Conservation (phyloP, 2,329 filamentous ascomycete genomes). For the Beauveria brongniartii region DNA sequence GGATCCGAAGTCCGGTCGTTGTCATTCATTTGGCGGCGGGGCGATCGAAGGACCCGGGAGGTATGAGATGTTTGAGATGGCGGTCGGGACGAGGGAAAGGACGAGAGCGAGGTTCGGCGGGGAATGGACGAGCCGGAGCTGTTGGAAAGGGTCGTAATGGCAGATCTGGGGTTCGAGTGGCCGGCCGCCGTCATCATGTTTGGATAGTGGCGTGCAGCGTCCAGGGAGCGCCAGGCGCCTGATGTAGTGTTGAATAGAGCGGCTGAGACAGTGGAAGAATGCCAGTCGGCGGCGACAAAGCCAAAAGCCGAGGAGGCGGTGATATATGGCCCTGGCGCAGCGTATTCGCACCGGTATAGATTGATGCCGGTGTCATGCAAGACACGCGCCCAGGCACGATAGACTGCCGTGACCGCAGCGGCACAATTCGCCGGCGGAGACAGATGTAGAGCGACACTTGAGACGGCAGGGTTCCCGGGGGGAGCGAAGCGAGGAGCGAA, state of each 20-base stretch:
- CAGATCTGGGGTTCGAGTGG: slow-evolving; percentile 31
- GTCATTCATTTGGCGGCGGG: slow-evolving; percentile 43
- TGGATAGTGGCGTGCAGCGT: neutral
- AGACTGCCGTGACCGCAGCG: neutral
- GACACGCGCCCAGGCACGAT: neutral
- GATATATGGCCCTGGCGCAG: neutral
- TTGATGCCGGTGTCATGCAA: neutral
- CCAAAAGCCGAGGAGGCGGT: neutral
- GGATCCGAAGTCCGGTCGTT: slow-evolving; percentile 50
- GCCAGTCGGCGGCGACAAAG: slow-evolving; percentile 1
- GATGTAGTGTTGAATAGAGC: neutral
- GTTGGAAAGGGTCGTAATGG: slow-evolving; percentile 28
- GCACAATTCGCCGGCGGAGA: neutral
- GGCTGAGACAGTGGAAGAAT: neutral
- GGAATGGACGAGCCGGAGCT: slow-evolving; percentile 17
- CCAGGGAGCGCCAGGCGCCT: neutral
- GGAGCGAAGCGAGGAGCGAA: neutral
- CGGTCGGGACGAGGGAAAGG: slow-evolving; percentile 52
- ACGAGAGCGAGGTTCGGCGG: slow-evolving; percentile 52
- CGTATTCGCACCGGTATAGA: neutral
- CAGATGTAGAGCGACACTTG: neutral
- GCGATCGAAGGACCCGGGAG: slow-evolving; percentile 47
- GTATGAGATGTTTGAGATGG: slow-evolving; percentile 49
- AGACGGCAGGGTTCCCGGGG: neutral
- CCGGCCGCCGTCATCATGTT: slow-evolving; percentile 35